Evolutionary conservation across 1,284 basidiomycete species (phyloP), one percentile per base, ranked within the genome.

Genomic region (Ustilago loliicola): DNA sequence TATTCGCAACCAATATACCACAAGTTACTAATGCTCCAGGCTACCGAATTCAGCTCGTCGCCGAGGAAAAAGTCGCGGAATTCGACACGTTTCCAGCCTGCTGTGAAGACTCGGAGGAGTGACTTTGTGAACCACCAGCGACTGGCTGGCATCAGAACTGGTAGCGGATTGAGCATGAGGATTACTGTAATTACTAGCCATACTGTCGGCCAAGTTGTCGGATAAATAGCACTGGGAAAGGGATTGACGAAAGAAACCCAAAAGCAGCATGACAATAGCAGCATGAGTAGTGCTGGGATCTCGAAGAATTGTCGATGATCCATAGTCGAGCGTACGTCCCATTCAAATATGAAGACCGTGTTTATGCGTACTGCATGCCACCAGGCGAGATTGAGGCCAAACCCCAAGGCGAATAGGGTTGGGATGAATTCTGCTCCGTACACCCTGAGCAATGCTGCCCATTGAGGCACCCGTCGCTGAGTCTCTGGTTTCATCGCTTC

Each of bases 291-390:
- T 15, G 92, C 89, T 0, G 96, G 95, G 21, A 94, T 90, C 93
- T 96, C 80, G 67, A 94, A 91, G 83, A 93, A 98, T 85, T 94
- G 91, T 45, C 92, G 90, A 80, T 91, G 90, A 84, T 97, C 94
- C 59, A 96, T 88, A 40, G 90, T 90, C 32, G 92, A 92, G 60
- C 93, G 89, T 13, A 92, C 87, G 78, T 96, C 91, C 67, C 79
- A 85, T 58, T 86, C 84, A 80, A 98, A 96, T 59, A 98, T 96
- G 86, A 98, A 96, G 23, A 91, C 89, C 75, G 95, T 95, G 85
- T 96, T 97, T 83, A 97, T 94, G 51, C 93, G 89, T 4, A 91
- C 89, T 1, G 87, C 86, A 0, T 91, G 89, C 93, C 94, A 98
- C 0, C 92, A 92, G 19, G 91, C 81, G 11, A 98, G 80, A 85